Percentiles rank a stretch among this genome's conserved stretches.
phyloP scores from a whole-genome alignment of 192 early-diverging fungal species.

The Coemansia biformis region DNA sequence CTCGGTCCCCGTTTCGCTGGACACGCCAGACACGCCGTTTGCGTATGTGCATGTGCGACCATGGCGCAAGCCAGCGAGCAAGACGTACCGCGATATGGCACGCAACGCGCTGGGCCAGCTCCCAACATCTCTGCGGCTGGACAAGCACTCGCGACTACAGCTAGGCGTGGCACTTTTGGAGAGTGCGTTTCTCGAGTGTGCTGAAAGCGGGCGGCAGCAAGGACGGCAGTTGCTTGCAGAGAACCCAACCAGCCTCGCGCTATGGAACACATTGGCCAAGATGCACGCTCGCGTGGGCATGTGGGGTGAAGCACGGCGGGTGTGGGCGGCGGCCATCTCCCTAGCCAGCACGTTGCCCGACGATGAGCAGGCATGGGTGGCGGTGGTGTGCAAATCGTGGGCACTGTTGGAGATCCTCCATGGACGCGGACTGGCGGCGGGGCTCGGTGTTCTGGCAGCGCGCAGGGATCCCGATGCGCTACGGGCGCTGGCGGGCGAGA shows the following conservation, averaged over 20 bases:
- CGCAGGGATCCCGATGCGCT: background rate
- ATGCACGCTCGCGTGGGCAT: slow-evolving; percentile 18
- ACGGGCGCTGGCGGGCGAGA: slow-evolving; percentile 2
- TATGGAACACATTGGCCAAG: slow-evolving; percentile 38
- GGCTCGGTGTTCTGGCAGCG: slow-evolving; percentile 1
- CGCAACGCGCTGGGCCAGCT: slow-evolving; percentile 5
- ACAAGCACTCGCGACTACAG: background rate
- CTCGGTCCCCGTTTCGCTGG: slow-evolving; percentile 17
- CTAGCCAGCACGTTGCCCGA: background rate
- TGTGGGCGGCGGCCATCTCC: slow-evolving; percentile 18
- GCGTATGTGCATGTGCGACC: slow-evolving; percentile 14
- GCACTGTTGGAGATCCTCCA: slow-evolving; percentile 17
- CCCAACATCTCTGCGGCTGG: background rate
- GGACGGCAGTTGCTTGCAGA: slow-evolving; percentile 6
- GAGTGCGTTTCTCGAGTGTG: slow-evolving; percentile 16
- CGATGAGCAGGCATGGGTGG: slow-evolving; percentile 9
- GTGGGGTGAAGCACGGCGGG: slow-evolving; percentile 25
- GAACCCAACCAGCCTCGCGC: slow-evolving; percentile 11
- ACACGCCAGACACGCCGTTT: slow-evolving; percentile 24
- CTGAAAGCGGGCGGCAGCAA: slow-evolving; percentile 1
- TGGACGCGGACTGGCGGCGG: slow-evolving; percentile 16
- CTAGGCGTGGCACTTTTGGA: slow-evolving; percentile 13
- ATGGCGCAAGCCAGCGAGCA: slow-evolving; percentile 7
- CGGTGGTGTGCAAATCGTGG: slow-evolving; percentile 33
- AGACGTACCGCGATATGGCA: slow-evolving; percentile 2